phyloP scores from a whole-genome alignment of 805 yeast species.

The Candida coleopterorum region DNA sequence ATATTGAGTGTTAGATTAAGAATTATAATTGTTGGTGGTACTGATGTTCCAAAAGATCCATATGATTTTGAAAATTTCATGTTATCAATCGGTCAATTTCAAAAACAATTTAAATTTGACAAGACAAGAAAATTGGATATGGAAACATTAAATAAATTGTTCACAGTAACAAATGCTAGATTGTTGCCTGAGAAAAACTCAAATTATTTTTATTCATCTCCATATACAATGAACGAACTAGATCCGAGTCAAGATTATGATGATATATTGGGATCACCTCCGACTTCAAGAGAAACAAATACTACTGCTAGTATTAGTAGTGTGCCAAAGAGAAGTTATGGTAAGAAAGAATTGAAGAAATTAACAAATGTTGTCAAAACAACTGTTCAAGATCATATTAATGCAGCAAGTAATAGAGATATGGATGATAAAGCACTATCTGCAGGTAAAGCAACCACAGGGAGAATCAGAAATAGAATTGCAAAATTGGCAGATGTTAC shows the following conservation, averaged over 20 bases:
- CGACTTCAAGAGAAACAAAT: background rate
- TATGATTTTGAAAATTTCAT: constrained; percentile 69
- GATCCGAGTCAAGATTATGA: constrained; percentile 4
- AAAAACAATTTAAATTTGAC: constrained; percentile 58
- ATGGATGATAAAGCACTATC: constrained; percentile 12
- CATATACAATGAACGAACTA: constrained; percentile 3
- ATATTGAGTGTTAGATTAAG: constrained; percentile 67
- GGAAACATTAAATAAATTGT: constrained; percentile 41
- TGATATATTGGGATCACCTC: constrained; percentile 6
- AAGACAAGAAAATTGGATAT: constrained; percentile 52
- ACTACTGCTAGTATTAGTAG: background rate
- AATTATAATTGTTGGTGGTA: constrained; percentile 31
- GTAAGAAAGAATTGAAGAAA: constrained; percentile 41
- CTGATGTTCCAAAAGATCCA: constrained; percentile 76
- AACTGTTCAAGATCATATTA: constrained; percentile 60
- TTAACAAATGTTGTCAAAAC: constrained; percentile 65
- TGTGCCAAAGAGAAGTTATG: constrained; percentile 17
- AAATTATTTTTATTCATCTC: constrained; percentile 9
- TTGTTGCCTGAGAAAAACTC: constrained; percentile 20
- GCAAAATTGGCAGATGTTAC: constrained; percentile 31
- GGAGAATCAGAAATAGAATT: constrained; percentile 27
- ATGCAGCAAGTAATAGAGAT: constrained; percentile 15
- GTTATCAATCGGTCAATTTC: constrained; percentile 68
- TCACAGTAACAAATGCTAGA: constrained; percentile 31
- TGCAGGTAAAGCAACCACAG: constrained; percentile 17